Evolutionary conservation across 2,329 filamentous ascomycete genomes (phyloP), one percentile per base, ranked within the genome.

Genomic region (Claviceps fusiformis): DNA sequence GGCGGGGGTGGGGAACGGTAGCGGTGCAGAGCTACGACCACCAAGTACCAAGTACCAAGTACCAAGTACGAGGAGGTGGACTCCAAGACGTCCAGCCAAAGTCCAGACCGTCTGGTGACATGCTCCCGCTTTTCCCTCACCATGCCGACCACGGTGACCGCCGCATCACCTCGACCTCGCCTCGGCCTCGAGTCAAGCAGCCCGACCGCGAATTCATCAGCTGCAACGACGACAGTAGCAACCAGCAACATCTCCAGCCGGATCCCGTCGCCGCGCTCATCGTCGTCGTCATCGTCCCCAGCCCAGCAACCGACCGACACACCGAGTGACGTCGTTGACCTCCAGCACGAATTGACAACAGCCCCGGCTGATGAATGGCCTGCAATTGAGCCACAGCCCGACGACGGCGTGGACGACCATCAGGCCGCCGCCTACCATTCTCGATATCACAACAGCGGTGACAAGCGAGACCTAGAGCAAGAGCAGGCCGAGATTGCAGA

Each of bases 291-390:
- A n/a, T n/a, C n/a, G n/a, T n/a, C n/a, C n/a, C n/a, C n/a, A 33
- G 46, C 17, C 31, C 46, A 33, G 46, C 29, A 33, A 29, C 29
- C 15, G 13, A 13, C 46, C 37, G 47, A 27, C 33, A 46, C 24
- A 35, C 52, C 50, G 47, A 56, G 53, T 54, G 65, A 68, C 57
- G 61, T 64, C 58, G 62, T 52, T 47, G 55, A 60, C 27, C 55
- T 57, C 52, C 51, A 52, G 53, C 35, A 41, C 52, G 47, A 55
- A 6, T 49, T 17, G 15, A 29, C 13, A 15, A 29, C 50, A 31
- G 54, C 52, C 53, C 53, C 53, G 56, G 54, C 56, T 49, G 46
- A 17, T 41, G 44, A 46, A 8, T 46, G 44, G 44, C 44, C 44
- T 46, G 44, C 31, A 33, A 5, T 4, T 33, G 31, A 27, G 44